Evolutionary conservation across 2,329 filamentous ascomycete species (phyloP), one percentile per base, ranked within the genome.

Genomic region (Cladosporium sp.): DNA sequence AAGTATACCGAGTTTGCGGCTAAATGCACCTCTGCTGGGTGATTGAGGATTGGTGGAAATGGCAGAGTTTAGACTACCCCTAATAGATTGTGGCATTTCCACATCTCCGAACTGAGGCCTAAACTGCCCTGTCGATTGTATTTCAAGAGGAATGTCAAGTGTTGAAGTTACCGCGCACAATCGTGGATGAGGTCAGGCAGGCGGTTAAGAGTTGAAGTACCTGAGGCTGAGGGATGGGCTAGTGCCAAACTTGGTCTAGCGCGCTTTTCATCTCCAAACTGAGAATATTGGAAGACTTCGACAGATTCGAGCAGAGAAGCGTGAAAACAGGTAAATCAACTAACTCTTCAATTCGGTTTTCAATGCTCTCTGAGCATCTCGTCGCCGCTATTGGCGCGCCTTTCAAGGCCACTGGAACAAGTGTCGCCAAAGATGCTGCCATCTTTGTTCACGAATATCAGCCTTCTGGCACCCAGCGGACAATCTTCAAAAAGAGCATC

Each of bases 401-500:
- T 16, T 68, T 67, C 50, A 64, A 67, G 55, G 62, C 71, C 20
- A 69, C 69, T 18, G 69, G 75, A 1, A 74, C 74, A 29, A 70
- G 76, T 46, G 69, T 76, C 22, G 70, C 78, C 47, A 82, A 92
- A 69, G 90, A 96, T 71, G 84, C 89, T 43, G 89, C 88, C 60
- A 89, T 97, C 64, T 93, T 94, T 71, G 70, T 87, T 50, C 87
- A 95, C 69, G 84, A 89, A 55, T 79, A 90, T 60, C 86, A 89
- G 61, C 91, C 91, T 35, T 78, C 85, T 48, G 80, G 85, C 56
- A 78, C 82, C n/a, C 80, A 90, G 64, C 85, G 85, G 62, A 76
- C 82, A 55, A 79, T 84, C 41, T 91, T 93, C 78, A 97, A 96
- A 77, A 97, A 95, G 73, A 95, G 88, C 73, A 86, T 88, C 13